phyloP scores from a whole-genome alignment of 2,329 filamentous ascomycete genomes.

The Phialocephala sp. region DNA sequence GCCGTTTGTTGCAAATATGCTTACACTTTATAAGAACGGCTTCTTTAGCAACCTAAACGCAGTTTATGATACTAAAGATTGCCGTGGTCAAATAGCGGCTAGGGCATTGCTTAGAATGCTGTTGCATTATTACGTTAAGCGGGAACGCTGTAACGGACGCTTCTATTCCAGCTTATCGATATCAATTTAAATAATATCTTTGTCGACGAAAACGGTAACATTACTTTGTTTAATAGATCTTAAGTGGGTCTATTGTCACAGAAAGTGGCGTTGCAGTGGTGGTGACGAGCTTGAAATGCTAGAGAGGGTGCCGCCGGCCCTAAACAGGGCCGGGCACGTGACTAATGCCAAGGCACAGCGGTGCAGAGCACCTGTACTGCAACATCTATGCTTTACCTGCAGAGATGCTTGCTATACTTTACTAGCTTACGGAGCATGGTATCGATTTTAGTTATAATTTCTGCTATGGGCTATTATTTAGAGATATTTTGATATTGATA shows the following conservation, averaged over 20 bases:
- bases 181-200: constrained; percentile 46
- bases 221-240: constrained; percentile 44
- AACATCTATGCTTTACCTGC: constrained; percentile 43
- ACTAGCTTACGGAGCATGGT: constrained; percentile 42
- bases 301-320: too few relatives aligned
- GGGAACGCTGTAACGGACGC: constrained; percentile 37
- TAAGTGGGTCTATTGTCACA: constrained; percentile 47
- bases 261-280: too few relatives aligned
- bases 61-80: constrained; percentile 34
- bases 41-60: constrained; percentile 40
- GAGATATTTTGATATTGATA: too few relatives aligned
- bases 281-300: too few relatives aligned
- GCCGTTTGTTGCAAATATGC: constrained; percentile 26
- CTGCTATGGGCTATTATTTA: too few relatives aligned
- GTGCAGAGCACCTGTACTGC: too few relatives aligned
- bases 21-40: constrained; percentile 37
- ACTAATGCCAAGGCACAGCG: too few relatives aligned
- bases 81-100: constrained; percentile 40
- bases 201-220: constrained; percentile 46
- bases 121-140: constrained; percentile 40
- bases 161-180: constrained; percentile 44
- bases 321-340: too few relatives aligned
- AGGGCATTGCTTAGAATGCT: constrained; percentile 37
- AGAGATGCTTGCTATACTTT: constrained; percentile 40
- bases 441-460: too few relatives aligned